phyloP scores from a whole-genome alignment of 2,329 filamentous ascomycete species.

The Aureobasidium sp. region DNA sequence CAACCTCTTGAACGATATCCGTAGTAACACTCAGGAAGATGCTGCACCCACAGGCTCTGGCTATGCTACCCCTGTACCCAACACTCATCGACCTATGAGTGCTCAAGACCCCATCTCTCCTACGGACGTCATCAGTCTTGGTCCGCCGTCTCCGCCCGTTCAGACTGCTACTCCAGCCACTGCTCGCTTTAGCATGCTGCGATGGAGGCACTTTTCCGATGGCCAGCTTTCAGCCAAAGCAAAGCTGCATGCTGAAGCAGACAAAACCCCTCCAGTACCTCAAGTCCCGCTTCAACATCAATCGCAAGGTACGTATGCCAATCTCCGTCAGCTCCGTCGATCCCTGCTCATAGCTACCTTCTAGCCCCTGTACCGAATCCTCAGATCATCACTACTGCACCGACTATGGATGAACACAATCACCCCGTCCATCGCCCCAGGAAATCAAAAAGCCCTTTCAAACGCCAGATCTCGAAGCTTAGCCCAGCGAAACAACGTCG shows the following conservation, averaged over 20 bases:
- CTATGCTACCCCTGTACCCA: constrained; percentile 12
- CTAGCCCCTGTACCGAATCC: constrained; percentile 35
- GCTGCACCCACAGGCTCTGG: neutral
- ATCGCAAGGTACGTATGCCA: constrained; percentile 17
- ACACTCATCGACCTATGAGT: neutral
- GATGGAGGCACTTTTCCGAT: constrained; percentile 88
- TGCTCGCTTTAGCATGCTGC: constrained; percentile 60
- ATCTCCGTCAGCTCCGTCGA: constrained; percentile 19
- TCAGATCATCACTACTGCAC: constrained; percentile 84
- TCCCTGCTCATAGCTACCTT: neutral
- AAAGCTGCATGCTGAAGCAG: constrained; percentile 56
- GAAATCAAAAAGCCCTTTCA: constrained; percentile 18
- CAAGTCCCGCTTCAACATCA: constrained; percentile 29
- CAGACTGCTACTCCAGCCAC: constrained; percentile 22
- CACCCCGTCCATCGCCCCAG: constrained; percentile 22
- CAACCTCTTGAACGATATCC: constrained; percentile 22
- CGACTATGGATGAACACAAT: constrained; percentile 51
- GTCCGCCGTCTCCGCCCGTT: constrained; percentile 16
- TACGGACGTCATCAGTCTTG: neutral
- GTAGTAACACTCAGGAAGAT: constrained; percentile 10
- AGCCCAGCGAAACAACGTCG: constrained; percentile 14
- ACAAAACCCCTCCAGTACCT: constrained; percentile 45
- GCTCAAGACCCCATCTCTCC: constrained; percentile 8
- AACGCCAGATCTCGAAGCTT: constrained; percentile 30
- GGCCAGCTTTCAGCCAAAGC: constrained; percentile 73